Evolutionary conservation across 805 yeast species (phyloP), one percentile per base, ranked within the genome.

Genomic region (Zygoascus ofunaensis): DNA sequence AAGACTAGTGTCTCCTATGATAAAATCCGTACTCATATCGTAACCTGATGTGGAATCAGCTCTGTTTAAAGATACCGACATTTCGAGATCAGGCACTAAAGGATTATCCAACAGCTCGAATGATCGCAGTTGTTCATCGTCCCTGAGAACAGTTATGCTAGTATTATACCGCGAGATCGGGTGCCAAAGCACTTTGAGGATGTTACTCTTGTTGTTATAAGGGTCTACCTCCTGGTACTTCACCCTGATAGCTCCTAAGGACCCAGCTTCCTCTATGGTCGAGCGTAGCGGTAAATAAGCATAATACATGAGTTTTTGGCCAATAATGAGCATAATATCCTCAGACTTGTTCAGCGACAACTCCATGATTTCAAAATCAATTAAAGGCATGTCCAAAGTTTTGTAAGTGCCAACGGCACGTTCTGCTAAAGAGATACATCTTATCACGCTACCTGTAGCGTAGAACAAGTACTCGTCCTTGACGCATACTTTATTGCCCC

Each of bases 121-220:
- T 0, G 67, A 53, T 37, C 60, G 54, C 4, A 74, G 54, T 3
- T 47, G 41, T 4, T 50, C 52, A 23, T 64, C 66, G 0, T 45
- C 36, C 0, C 73, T 63, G 21, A 76, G 61, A 2, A 72, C 55
- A 2, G 74, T 69, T 21, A 77, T 45, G 37, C 63, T 69, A 0
- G 77, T 58, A 40, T 70, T 73, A 39, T 60, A 58, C 36, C 65
- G 61, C 0, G 76, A 71, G 2, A 65, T 49, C 10, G 66, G 68
- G 47, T 73, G 70, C 73, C 79, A 76, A 2, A 63, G 18, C 3
- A 72, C 60, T 30, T 68, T 66, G 10, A 65, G 46, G 3, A 74
- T 56, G 12, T 50, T 53, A 32, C 57, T 64, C 1, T 59, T 43
- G 1, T 53, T 44, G 7, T 60, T 55, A 14, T 55, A 48, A 18